These are phyloP conservation scores for Curvularia spicifera DNA, from an alignment of 2,329 filamentous ascomycete genomes.

Conservation along the genomic window DNA sequence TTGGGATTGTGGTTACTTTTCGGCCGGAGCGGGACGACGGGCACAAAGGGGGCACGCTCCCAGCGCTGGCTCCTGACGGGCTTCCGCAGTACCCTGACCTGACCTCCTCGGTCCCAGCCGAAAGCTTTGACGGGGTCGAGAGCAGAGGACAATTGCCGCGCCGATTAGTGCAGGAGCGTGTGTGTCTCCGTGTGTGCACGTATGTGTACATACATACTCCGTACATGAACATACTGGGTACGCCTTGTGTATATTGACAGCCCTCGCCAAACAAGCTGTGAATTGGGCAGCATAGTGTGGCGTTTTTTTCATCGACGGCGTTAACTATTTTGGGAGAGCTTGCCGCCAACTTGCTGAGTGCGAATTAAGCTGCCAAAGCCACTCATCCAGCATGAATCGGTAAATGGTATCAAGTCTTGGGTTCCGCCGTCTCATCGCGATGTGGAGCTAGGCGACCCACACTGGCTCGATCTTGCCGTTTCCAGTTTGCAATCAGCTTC, in stretches of 20 bases:
- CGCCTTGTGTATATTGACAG: not conserved
- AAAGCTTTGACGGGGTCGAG: slow-evolving; percentile 21
- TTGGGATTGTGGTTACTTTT: slow-evolving; percentile 30
- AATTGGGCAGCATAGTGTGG: slow-evolving; percentile 12
- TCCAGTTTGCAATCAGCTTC: slow-evolving; percentile 22
- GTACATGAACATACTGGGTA: not conserved
- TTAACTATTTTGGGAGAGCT: slow-evolving; percentile 4
- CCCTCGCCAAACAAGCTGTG: not conserved
- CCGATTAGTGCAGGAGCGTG: slow-evolving; percentile 8
- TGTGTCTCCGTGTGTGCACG: no score
- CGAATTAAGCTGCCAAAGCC: slow-evolving; percentile 21
- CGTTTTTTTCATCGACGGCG: not conserved
- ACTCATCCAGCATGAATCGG: slow-evolving; percentile 30
- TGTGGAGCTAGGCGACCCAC: slow-evolving; percentile 30
- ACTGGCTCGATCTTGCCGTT: slow-evolving; percentile 27
- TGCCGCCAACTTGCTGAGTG: slow-evolving; percentile 9
- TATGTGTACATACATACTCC: not conserved
- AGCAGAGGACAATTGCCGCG: slow-evolving; percentile 13
- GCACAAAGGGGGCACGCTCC: slow-evolving; percentile 43
- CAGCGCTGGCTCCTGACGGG: slow-evolving; percentile 35
- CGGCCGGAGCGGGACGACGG: slow-evolving; percentile 43
- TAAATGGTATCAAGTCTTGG: slow-evolving; percentile 21
- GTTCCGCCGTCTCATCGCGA: slow-evolving; percentile 24
- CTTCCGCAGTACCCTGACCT: slow-evolving; percentile 31
- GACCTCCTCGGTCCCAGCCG: slow-evolving; percentile 34